Evolutionary conservation across 768 basidiomycete species (phyloP).

Genomic region (Termitomyces sp.): DNA sequence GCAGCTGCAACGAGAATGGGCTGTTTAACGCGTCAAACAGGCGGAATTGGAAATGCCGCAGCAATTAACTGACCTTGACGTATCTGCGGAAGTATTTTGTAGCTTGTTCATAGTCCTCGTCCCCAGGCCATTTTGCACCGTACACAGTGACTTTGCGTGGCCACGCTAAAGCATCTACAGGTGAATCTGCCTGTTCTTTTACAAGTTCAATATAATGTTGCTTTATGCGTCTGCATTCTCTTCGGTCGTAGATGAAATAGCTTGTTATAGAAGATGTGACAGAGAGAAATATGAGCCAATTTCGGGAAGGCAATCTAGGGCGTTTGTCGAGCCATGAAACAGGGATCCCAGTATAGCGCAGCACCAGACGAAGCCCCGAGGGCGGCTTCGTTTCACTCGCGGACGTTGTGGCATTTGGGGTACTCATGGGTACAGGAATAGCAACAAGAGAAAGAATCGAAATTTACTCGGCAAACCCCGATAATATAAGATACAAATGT

Average conservation of each 20-base stretch:
- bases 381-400: constrained; percentile 14
- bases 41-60: constrained; percentile 9
- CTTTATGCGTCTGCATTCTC: constrained; percentile 72
- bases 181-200: constrained; percentile 65
- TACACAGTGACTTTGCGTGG: constrained; percentile 84
- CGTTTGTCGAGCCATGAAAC: constrained; percentile 79
- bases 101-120: constrained; percentile 84
- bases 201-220: constrained; percentile 79
- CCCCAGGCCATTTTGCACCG: constrained; percentile 89
- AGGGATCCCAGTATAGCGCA: constrained; percentile 64
- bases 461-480: constrained; percentile 14
- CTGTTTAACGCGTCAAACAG: constrained; percentile 35
- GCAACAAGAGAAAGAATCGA: background rate
- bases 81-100: constrained; percentile 93
- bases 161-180: constrained; percentile 54
- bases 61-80: constrained; percentile 69
- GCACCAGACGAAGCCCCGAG: constrained; percentile 58
- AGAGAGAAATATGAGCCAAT: constrained; percentile 90
- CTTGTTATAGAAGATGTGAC: constrained; percentile 67
- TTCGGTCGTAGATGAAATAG: constrained; percentile 82
- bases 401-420: constrained; percentile 15
- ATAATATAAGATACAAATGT: background rate
- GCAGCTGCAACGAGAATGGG: constrained; percentile 93
- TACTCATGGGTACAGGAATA: constrained; percentile 18
- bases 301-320: constrained; percentile 83